A percentile compares a stretch with the other conserved stretches of the same genome.
Evolutionary conservation across 495 filamentous ascomycete species (phyloP).

Genomic region (Neurospora tetraspora): DNA sequence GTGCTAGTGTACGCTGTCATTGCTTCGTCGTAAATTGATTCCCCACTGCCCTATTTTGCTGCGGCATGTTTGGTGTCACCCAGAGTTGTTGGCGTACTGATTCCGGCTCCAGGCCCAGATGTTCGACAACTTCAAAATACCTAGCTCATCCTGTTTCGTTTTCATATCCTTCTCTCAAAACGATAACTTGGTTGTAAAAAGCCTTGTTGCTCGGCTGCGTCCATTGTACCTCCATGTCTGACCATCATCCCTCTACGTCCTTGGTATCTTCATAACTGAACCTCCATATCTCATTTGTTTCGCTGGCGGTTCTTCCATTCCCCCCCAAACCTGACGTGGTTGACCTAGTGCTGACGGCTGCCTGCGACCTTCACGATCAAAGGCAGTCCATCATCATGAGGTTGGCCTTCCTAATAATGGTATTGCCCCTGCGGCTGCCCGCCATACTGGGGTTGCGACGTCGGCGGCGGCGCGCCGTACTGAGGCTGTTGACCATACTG

Average conservation of each 20-base stretch:
- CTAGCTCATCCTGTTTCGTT: neutral
- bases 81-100: neutral
- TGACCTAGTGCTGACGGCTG: neutral
- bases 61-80: neutral
- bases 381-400: neutral
- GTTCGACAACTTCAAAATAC: neutral
- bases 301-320: neutral
- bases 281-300: too few species aligned
- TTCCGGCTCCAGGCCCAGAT: neutral
- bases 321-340: neutral
- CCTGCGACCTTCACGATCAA: neutral
- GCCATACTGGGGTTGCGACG: neutral
- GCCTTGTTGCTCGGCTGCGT: neutral
- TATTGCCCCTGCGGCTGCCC: slow-evolving; percentile 3
- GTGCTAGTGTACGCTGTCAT: neutral
- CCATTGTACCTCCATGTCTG: neutral
- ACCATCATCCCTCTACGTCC: neutral
- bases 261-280: neutral
- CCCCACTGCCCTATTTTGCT: neutral
- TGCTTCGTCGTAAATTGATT: neutral
- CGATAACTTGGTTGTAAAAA: neutral
- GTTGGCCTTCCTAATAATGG: neutral
- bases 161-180: neutral
- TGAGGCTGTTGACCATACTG: slow-evolving; percentile 10
- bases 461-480: slow-evolving; percentile 10